A percentile compares a stretch with the other conserved stretches of the same genome.
Evolutionary conservation across 2,329 filamentous ascomycete species (phyloP).

Genomic region (Ampelomyces quisqualis): DNA sequence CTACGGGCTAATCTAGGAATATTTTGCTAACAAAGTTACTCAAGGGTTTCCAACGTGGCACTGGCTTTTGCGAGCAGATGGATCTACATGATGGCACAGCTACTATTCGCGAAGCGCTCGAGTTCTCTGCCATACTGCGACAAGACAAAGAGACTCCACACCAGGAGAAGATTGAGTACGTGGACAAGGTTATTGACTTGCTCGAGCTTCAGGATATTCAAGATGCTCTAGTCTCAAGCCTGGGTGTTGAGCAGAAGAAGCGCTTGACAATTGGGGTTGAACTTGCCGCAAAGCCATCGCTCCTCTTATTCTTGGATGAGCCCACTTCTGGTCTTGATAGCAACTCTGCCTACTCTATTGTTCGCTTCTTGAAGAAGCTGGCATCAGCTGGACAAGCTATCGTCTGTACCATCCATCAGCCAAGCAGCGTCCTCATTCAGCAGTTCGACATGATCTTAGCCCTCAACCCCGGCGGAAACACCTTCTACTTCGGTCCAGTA

Average conservation of each 20-base stretch:
- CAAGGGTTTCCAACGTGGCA: slow-evolving; percentile 64
- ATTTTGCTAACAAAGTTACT: background rate
- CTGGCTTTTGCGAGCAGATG: slow-evolving; percentile 71
- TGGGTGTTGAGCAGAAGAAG: slow-evolving; percentile 71
- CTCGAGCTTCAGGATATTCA: slow-evolving; percentile 66
- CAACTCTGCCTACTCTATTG: slow-evolving; percentile 67
- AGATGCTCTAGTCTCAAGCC: slow-evolving; percentile 64
- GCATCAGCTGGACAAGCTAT: slow-evolving; percentile 68
- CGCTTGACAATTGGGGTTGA: slow-evolving; percentile 73
- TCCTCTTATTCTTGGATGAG: slow-evolving; percentile 71
- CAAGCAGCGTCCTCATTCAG: slow-evolving; percentile 67
- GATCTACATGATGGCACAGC: slow-evolving; percentile 69
- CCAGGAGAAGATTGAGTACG: slow-evolving; percentile 65
- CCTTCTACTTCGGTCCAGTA: slow-evolving; percentile 72
- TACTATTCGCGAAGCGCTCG: slow-evolving; percentile 67
- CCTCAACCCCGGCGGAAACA: slow-evolving; percentile 67
- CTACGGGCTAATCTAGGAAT: background rate
- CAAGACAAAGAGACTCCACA: slow-evolving; percentile 58
- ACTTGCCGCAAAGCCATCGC: slow-evolving; percentile 59
- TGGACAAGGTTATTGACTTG: slow-evolving; percentile 65
- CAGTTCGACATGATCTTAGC: slow-evolving; percentile 74
- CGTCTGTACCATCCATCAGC: slow-evolving; percentile 73
- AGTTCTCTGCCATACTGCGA: slow-evolving; percentile 67
- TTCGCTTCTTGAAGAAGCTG: slow-evolving; percentile 68
- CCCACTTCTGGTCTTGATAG: slow-evolving; percentile 70